Percentiles rank a stretch among this genome's conserved stretches.
phyloP scores from a whole-genome alignment of 345 rosid species.

The Citrus reticulata region DNA sequence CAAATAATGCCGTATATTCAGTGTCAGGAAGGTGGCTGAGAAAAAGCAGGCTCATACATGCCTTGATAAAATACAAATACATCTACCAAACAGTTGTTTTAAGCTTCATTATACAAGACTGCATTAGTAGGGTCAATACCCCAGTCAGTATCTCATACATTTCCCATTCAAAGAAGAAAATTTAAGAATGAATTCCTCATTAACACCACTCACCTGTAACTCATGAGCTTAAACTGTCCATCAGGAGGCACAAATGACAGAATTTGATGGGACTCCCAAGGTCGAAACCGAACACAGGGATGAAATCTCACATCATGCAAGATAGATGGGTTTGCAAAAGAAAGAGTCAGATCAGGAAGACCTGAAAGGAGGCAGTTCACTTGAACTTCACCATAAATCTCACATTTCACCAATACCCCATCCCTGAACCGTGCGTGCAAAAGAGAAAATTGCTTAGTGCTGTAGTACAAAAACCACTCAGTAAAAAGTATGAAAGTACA shows the following conservation, averaged over 20 bases:
- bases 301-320: slow-evolving; percentile 84
- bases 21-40: neutral
- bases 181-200: neutral
- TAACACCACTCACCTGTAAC: slow-evolving; percentile 64
- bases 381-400: slow-evolving; percentile 80
- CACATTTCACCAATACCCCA: slow-evolving; percentile 58
- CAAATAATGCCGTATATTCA: neutral
- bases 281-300: slow-evolving; percentile 92
- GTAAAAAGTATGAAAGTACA: neutral
- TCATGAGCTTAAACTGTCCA: slow-evolving; percentile 94
- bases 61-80: neutral
- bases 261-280: slow-evolving; percentile 94
- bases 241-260: slow-evolving; percentile 98
- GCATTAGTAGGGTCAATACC: neutral
- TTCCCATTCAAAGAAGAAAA: neutral
- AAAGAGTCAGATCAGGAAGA: slow-evolving; percentile 88
- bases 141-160: neutral
- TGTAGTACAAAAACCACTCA: slow-evolving; percentile 1
- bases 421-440: slow-evolving; percentile 43
- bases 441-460: slow-evolving; percentile 8
- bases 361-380: slow-evolving; percentile 90
- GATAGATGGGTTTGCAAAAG: slow-evolving; percentile 75
- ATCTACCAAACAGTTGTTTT: neutral
- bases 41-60: neutral
- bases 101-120: neutral